Conservation (phyloP, 176 grass and related monocot species). For the Juncus inflexus region DNA sequence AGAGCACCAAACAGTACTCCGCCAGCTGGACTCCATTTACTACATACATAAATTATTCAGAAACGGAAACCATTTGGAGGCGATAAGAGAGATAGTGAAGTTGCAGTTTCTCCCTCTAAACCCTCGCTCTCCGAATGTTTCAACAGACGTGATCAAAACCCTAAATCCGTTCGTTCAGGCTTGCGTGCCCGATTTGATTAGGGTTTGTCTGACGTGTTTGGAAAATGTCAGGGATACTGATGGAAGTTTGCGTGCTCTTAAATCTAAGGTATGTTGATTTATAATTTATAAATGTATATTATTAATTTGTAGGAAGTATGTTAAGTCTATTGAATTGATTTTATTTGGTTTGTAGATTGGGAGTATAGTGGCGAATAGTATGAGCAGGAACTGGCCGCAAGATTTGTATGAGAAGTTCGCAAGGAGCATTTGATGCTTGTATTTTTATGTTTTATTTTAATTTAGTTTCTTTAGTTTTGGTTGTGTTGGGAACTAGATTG, state of each 20-base stretch:
- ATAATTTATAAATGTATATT: background rate
- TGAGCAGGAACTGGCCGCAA: slow-evolving; percentile 83
- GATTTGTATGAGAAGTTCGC: slow-evolving; percentile 95
- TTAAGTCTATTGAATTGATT: slow-evolving; percentile 9
- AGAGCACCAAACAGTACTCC: slow-evolving; percentile 72
- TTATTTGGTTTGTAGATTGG: slow-evolving; percentile 59
- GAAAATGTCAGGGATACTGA: slow-evolving; percentile 86
- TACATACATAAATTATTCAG: slow-evolving; percentile 62
- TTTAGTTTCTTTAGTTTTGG: slow-evolving; percentile 2
- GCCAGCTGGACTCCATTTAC: slow-evolving; percentile 82
- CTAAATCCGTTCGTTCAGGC: slow-evolving; percentile 74
- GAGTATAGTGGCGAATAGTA: slow-evolving; percentile 81
- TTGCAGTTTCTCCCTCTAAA: slow-evolving; percentile 81
- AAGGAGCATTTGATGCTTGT: slow-evolving; percentile 54
- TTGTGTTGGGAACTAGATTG: background rate
- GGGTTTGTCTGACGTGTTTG: slow-evolving; percentile 66
- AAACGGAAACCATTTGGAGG: slow-evolving; percentile 69
- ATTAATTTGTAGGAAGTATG: background rate
- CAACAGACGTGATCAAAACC: slow-evolving; percentile 63
- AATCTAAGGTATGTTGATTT: slow-evolving; percentile 60
- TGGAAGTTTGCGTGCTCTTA: slow-evolving; percentile 55
- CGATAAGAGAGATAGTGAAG: slow-evolving; percentile 73
- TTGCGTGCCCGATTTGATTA: slow-evolving; percentile 88
- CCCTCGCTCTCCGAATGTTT: slow-evolving; percentile 52
- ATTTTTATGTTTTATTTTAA: slow-evolving; percentile 16